Base-by-base conservation (phyloP, 2,329 filamentous ascomycete species). In the Trichoderma sp. region DNA sequence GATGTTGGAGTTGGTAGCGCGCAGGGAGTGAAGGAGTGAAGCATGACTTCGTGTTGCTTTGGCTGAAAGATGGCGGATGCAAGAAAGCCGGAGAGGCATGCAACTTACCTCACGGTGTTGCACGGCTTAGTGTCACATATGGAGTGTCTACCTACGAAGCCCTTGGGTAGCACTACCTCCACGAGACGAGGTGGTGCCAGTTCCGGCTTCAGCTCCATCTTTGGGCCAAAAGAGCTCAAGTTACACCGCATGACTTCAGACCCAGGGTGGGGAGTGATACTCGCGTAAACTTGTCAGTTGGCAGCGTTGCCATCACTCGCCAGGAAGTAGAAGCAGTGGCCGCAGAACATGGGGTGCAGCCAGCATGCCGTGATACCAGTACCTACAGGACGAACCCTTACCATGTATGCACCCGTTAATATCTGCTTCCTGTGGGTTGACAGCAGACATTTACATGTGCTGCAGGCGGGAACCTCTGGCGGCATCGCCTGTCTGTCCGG, bases 201-300 rank as follows among this genome's bases (percentile, higher is more conserved):
- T 17, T 24, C 14, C 9, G n/a, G 48, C 12, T 41, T 39, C 43
- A 48, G n/a, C 28, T 47, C 24, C 56, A 54, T 21, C 30, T 41
- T 26, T 19, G 50, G 39, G 24, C 47, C 45, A 24, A 60, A 44
- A n/a, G 34, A 39, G 10, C 3, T 39, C 51, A 12, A 19, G 41
- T 26, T 24, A n/a, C 45, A 51, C 45, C 26, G 24, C 15, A 21
- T n/a, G 45, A n/a, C n/a, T 34, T 43, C 12, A 44, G n/a, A 9
- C 24, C 28, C 19, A 51, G 28, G 19, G 55, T 15, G 34, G 57
- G 7, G 34, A 10, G 10, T 4, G n/a, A n/a, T n/a, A 14, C 34
- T 43, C 57, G 57, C 57, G 57, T 51, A 60, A 30, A 60, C 45
- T 30, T 60, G 45, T 60, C 34, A 50, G 21, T 26, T 43, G n/a